Evolutionary conservation across 345 rosid species (phyloP), one percentile per base, ranked within the genome.

Genomic region (Cardamine chenopodiifolia): DNA sequence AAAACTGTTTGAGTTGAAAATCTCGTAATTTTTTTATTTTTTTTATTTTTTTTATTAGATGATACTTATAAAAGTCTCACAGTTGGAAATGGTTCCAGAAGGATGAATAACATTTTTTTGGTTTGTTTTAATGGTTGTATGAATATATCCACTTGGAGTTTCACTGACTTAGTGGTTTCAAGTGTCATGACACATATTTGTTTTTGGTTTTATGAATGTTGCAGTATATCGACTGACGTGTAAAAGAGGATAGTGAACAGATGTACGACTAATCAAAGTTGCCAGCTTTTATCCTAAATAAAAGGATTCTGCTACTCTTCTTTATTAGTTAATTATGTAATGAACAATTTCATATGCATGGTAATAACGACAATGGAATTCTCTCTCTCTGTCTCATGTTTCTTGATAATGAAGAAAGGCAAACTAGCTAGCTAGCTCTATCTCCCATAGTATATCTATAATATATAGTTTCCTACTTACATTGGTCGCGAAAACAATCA

Each of bases 161-260:
- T 42, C 18, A 23, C 17, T 48, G 4, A 9, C 55, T 26, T 20
- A 7, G 20, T 68, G 14, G 28, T 10, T 22, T 17, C 39, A 15
- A 73, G 20, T 44, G 49, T 55, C n/a, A 40, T 67, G 68, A 32
- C 5, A 40, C n/a, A 67, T 35, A 15, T 58, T 54, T 50, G 11
- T 22, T 45, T 60, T 52, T 75, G 49, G 48, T 75, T 68, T 45
- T 61, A 40, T 20, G 18, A 69, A 61, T 69, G 59, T 54, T 69
- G 70, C 70, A 76, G 79, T 44, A 52, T 75, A 62, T 62, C 70
- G 59, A 18, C 39, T 69, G 66, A 42, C 63, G 79, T 68, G 70
- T 76, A 49, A 34, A 69, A 57, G 65, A 69, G 70, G 68, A 11
- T 3, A 53, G 18, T 62, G 52, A 40, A n/a, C 50, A 22, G 49